Base-by-base conservation (phyloP, 345 rosid genomes). In the Kandelia obovata region DNA sequence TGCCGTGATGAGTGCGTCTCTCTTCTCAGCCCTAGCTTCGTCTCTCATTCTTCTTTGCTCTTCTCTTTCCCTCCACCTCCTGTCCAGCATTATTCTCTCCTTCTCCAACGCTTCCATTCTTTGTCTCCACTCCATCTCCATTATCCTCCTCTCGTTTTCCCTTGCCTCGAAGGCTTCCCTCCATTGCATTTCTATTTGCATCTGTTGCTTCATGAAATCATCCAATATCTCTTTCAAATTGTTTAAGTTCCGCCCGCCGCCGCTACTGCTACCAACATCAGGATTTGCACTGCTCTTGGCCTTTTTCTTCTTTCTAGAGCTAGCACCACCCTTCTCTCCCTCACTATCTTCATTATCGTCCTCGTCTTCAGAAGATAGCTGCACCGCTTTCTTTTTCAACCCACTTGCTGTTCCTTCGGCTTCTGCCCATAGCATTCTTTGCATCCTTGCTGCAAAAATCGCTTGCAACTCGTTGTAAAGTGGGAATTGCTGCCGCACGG, bases 1-100 rank as follows among this genome's bases (percentile, higher is more conserved):
- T 35, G 89, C 87, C 23, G 90, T 88, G 69, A 95, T 84, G 26
- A 95, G 92, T 17, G 86, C 82, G 58, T 95, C 99, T 71, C 97
- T 87, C 71, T 84, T 95, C 77, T 92, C 96, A 70, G 99, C 98
- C 88, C 97, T 85, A 84, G 85, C 88, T 70, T 95, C 99, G 61
- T 92, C 97, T 70, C 97, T 89, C 46, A 79, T 53, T 39, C 90
- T 84, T 65, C 99, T 86, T 82, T 95, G 94, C 72, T 95, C 99
- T 63, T 92, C 99, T 77, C 84, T 82, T 65, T 95, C 98, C 76
- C 91, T 86, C 96, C 97, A 95, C 65, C 86, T 78, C 68, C 88
- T 86, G 47, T 95, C 99, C 78, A 89, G 77, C 78, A 87, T 82
- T 23, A 86, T 66, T 88, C 98, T 87, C 79, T 92, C 97, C 9